Conservation (phyloP, 108 stramenopile species). For the Cyclotella baltica region DNA sequence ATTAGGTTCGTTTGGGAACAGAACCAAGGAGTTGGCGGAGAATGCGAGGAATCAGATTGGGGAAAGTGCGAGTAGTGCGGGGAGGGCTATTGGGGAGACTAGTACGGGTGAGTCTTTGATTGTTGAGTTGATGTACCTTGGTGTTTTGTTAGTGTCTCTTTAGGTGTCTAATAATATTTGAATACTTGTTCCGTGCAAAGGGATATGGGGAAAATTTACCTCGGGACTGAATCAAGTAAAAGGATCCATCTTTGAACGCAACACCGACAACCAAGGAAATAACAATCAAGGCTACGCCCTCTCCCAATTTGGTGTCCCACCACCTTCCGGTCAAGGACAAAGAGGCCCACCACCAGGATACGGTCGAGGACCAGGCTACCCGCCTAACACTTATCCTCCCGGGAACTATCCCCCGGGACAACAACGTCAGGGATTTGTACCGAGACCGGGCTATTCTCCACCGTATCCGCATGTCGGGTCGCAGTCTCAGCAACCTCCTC, state of each 20-base stretch:
- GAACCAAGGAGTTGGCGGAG: constrained; percentile 55
- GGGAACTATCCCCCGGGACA: constrained; percentile 19
- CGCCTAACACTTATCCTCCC: constrained; percentile 19
- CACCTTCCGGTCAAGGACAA: constrained; percentile 37
- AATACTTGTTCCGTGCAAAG: constrained; percentile 17
- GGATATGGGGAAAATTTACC: constrained; percentile 45
- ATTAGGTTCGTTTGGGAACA: constrained; percentile 45
- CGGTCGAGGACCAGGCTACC: constrained; percentile 33
- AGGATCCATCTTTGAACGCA: constrained; percentile 50
- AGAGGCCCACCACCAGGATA: constrained; percentile 40
- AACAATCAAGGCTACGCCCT: constrained; percentile 42
- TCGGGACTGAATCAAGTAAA: constrained; percentile 51
- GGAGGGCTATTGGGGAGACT: constrained; percentile 51
- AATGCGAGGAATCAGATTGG: constrained; percentile 51
- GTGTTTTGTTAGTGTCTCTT: not conserved
- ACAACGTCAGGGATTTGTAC: constrained; percentile 35
- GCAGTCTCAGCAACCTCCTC: constrained; percentile 39
- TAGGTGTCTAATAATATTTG: not conserved
- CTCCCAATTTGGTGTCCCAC: constrained; percentile 55
- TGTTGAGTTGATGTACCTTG: not conserved
- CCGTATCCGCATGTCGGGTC: constrained; percentile 49
- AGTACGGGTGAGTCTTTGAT: constrained; percentile 43
- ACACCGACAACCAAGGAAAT: constrained; percentile 24
- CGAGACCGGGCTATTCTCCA: constrained; percentile 45
- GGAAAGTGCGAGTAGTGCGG: constrained; percentile 48